These are phyloP conservation scores for Pseudonitzschia pungens DNA, from an alignment of 108 stramenopile genomes.

Conservation along the genomic window DNA sequence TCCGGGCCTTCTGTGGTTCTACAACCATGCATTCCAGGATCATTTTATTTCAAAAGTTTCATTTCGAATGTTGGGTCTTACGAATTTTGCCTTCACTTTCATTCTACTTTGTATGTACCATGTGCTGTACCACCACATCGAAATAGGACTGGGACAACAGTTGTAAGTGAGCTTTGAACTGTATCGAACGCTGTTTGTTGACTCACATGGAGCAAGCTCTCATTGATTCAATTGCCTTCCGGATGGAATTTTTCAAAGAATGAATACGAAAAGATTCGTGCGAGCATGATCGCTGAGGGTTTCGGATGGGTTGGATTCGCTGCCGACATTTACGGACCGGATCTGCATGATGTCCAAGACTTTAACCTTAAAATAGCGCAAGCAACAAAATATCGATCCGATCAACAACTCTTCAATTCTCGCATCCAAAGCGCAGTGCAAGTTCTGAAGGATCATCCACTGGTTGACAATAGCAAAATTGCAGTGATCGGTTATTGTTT, in stretches of 20 bases:
- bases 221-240: background rate
- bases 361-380: conserved; percentile 2
- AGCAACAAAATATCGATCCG: conserved; percentile 27
- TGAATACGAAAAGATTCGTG: conserved; percentile 49
- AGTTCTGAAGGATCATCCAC: conserved; percentile 18
- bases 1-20: background rate
- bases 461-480: conserved; percentile 38
- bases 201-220: background rate
- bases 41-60: background rate
- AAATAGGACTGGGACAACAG: background rate
- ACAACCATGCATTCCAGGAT: background rate
- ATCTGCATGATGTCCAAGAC: conserved; percentile 23
- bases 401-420: conserved; percentile 34
- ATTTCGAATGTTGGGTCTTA: background rate
- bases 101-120: background rate
- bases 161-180: conserved; percentile 6
- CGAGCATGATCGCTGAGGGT: conserved; percentile 41
- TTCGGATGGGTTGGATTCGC: conserved; percentile 45
- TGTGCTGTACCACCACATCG: background rate
- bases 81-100: too few relatives aligned
- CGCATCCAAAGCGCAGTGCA: conserved; percentile 49
- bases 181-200: background rate
- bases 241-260: background rate
- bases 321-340: conserved; percentile 51
- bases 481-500: conserved; percentile 45